These are phyloP conservation scores for Aspergillus sclerotialis DNA, from an alignment of 2,329 filamentous ascomycete genomes.

Conservation along the genomic window DNA sequence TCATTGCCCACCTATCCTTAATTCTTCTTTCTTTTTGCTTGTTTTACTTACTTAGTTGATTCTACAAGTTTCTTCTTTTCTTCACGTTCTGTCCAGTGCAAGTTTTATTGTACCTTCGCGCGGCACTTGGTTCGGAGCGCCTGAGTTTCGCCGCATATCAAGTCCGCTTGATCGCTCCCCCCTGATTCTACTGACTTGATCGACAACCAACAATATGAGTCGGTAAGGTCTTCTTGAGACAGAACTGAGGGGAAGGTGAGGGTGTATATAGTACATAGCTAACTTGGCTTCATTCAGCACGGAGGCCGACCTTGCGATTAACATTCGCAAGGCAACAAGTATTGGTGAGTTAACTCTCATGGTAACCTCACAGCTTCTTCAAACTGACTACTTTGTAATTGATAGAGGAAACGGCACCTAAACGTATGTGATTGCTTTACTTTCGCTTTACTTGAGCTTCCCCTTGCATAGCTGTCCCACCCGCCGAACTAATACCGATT, in stretches of 20 bases:
- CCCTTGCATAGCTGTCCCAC: not conserved
- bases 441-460: slow-evolving; percentile 3
- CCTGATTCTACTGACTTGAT: slow-evolving; percentile 15
- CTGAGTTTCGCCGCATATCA: not conserved
- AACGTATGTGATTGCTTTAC: slow-evolving; percentile 42
- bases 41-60: not conserved
- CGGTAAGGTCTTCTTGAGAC: slow-evolving; percentile 39
- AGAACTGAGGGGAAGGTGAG: not conserved
- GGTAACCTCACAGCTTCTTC: slow-evolving; percentile 2
- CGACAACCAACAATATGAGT: slow-evolving; percentile 54
- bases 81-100: not conserved
- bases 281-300: slow-evolving; percentile 36
- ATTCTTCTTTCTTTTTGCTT: slow-evolving; percentile 5
- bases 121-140: not conserved
- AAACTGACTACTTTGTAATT: slow-evolving; percentile 8
- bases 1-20: too few relatives aligned
- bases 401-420: slow-evolving; percentile 58
- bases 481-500: slow-evolving; percentile 1
- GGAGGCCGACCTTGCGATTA: slow-evolving; percentile 58
- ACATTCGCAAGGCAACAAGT: slow-evolving; percentile 62
- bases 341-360: slow-evolving; percentile 39
- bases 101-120: not conserved
- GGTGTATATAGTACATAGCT: not conserved
- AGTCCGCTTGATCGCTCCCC: slow-evolving; percentile 9
- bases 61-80: not conserved